phyloP scores from a whole-genome alignment of 306 rosid genomes.

The Vicia faba region DNA sequence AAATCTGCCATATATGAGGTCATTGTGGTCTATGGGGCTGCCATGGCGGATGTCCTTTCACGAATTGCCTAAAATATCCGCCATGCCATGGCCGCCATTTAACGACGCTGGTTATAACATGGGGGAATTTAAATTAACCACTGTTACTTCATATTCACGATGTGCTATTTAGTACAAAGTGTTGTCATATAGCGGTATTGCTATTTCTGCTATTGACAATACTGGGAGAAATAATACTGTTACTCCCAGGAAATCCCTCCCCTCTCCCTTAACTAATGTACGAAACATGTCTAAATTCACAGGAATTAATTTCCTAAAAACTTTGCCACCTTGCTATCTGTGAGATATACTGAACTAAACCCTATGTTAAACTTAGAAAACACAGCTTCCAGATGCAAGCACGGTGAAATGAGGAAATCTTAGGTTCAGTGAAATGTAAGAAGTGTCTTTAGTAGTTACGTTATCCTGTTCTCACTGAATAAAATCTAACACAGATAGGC shows the following conservation, averaged over 20 bases:
- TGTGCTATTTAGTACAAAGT: too few species aligned
- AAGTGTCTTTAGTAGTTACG: background rate
- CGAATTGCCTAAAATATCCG: too few species aligned
- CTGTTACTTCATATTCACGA: too few species aligned
- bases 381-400: background rate
- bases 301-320: background rate
- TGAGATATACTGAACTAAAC: background rate
- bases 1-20: too few species aligned
- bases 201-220: background rate
- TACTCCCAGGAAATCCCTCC: background rate
- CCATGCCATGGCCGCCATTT: too few species aligned
- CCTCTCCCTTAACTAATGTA: background rate
- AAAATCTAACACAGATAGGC: background rate
- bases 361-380: background rate
- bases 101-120: background rate
- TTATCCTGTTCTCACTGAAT: background rate
- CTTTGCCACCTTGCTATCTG: too few species aligned
- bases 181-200: too few species aligned
- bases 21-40: too few species aligned
- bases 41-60: too few species aligned
- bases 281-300: background rate
- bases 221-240: conserved; percentile 1
- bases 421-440: background rate
- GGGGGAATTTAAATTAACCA: background rate
- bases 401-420: background rate